Evolutionary conservation across 371 early-diverging fungal genomes (phyloP), one percentile per base, ranked within the genome.

Genomic region (Actinomortierella ambigua): DNA sequence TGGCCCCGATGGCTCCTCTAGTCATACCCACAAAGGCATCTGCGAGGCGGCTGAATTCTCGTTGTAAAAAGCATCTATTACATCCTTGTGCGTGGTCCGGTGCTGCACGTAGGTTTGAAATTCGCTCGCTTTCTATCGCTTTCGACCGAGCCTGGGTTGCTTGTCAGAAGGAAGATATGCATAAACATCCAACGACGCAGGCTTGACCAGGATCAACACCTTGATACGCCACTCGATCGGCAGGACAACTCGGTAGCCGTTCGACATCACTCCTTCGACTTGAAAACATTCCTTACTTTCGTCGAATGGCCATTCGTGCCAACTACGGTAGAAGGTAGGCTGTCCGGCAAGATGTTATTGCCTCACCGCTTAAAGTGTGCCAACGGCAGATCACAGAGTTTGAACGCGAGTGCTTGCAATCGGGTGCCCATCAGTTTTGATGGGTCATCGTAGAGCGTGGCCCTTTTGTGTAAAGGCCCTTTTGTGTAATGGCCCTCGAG

Each of bases 101-200:
- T 53, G 48, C n/a, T 39, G 2, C 17, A 53, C 17, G 40, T 63
- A 63, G 39, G n/a, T n/a, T n/a, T n/a, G n/a, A n/a, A n/a, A n/a
- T n/a, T n/a, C n/a, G n/a, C n/a, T n/a, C n/a, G n/a, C n/a, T n/a
- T n/a, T n/a, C n/a, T n/a, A n/a, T n/a, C n/a, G n/a, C n/a, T n/a
- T n/a, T n/a, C n/a, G n/a, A n/a, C n/a, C n/a, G n/a, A n/a, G n/a
- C n/a, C n/a, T n/a, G n/a, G n/a, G n/a, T n/a, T n/a, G n/a, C n/a
- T n/a, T n/a, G n/a, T n/a, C n/a, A n/a, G n/a, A n/a, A n/a, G n/a
- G n/a, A n/a, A n/a, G n/a, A n/a, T n/a, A n/a, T n/a, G n/a, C n/a
- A n/a, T n/a, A n/a, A n/a, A n/a, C n/a, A n/a, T n/a, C n/a, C n/a
- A n/a, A n/a, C n/a, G n/a, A n/a, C n/a, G n/a, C n/a, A n/a, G n/a